A percentile compares a stretch with the other conserved stretches of the same genome.
Conservation (phyloP, 805 yeast genomes). For the Torulaspora franciscae region DNA sequence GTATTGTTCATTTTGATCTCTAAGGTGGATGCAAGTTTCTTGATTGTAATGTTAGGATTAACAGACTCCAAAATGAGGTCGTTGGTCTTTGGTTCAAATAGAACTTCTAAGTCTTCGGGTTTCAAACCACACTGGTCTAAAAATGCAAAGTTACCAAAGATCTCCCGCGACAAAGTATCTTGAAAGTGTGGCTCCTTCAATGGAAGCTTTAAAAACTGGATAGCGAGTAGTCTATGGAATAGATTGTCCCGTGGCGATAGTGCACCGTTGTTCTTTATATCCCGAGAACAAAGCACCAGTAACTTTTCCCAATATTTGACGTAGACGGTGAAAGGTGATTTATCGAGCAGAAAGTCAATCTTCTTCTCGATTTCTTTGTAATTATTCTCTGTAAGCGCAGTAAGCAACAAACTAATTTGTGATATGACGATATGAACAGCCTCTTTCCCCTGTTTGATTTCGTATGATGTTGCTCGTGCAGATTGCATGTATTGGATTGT, state of each 20-base stretch:
- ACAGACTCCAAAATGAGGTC: constrained; percentile 12
- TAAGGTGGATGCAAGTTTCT: constrained; percentile 13
- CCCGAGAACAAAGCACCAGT: constrained; percentile 21
- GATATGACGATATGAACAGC: constrained; percentile 27
- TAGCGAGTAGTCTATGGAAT: constrained; percentile 22
- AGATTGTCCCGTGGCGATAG: constrained; percentile 18
- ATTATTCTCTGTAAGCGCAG: constrained; percentile 21
- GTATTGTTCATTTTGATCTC: constrained; percentile 25
- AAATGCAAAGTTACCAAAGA: constrained; percentile 17
- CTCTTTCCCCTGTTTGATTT: constrained; percentile 21
- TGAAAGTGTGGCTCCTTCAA: constrained; percentile 16
- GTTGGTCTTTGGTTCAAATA: constrained; percentile 10
- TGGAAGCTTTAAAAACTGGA: constrained; percentile 19
- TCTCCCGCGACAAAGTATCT: constrained; percentile 13
- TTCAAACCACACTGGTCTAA: constrained; percentile 9
- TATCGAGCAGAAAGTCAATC: constrained; percentile 23
- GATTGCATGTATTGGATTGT: constrained; percentile 23
- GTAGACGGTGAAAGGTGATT: constrained; percentile 21
- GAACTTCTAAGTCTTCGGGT: constrained; percentile 7
- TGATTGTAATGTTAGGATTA: constrained; percentile 13
- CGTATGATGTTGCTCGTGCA: constrained; percentile 10
- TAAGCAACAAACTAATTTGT: constrained; percentile 30
- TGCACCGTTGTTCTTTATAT: constrained; percentile 17
- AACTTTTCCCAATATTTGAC: constrained; percentile 29
- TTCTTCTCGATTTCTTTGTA: constrained; percentile 17